Base-by-base conservation (phyloP, 2,329 filamentous ascomycete genomes). In the Botryosphaeria agaves region DNA sequence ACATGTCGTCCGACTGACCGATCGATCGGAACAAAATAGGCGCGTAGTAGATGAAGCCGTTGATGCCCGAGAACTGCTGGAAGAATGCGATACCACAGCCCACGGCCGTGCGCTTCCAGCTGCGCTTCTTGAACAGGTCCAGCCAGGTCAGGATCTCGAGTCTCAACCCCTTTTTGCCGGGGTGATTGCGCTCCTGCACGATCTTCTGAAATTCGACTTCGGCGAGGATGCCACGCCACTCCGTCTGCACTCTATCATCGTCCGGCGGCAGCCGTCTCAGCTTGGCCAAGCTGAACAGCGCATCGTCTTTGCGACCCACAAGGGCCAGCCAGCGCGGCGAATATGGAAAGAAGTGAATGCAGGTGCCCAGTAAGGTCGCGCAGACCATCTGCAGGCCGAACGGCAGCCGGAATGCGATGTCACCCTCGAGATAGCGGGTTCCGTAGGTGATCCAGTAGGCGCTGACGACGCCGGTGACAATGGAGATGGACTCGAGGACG, bases 401-500 rank as follows among this genome's bases (percentile, higher is more conserved):
- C 0, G 62, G 62, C 0, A 66, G 46, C 5, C 60, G 50, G 40
- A 56, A 65, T 11, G 21, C 21, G 12, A 23, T 23, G 9, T 23
- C 21, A 18, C 52, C 42, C 0, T 46, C 35, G 24, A 65, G 55
- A 36, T 52, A 49, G 5, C 52, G 45, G 1, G 63, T 68, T 1
- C 56, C 65, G 33, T 67, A 71, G 0, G 61, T 63, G 21, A 65
- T 64, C 59, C 62, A 70, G 40, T 59, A 70, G 1, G 64, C 58
- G 15, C 66, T 49, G 3, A 67, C 56, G 33, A 59, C 61, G 2
- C 63, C 60, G 14, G 52, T 43, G 8, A 61, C 57, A 30, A 64
- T 64, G 29, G 46, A 51, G 33, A 64, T 48, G 29, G 61, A 52
- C 33, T 64, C 56, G 3, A 64, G 43, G 2, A 62, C 70, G 28